Evolutionary conservation across 371 early-diverging fungal genomes (phyloP).

Genomic region (Syncephalastrum sp.): DNA sequence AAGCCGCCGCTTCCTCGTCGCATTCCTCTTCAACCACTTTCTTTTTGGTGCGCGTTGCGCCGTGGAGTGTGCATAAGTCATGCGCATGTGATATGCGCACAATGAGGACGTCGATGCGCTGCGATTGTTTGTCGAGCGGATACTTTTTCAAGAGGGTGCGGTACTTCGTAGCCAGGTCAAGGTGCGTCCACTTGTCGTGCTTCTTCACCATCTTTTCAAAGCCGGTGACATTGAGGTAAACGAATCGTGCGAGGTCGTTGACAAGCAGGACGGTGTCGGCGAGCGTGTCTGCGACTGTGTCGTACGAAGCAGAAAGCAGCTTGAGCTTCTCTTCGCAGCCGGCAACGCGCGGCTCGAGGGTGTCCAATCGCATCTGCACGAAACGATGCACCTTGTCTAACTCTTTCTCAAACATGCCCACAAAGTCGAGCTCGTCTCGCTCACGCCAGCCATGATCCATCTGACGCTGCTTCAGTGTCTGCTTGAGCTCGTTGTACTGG

Average conservation of each 20-base stretch:
- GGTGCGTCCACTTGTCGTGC: slow-evolving; percentile 90
- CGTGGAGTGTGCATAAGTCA: slow-evolving; percentile 30
- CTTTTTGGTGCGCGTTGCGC: slow-evolving; percentile 24
- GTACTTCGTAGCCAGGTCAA: slow-evolving; percentile 46
- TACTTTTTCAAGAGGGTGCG: slow-evolving; percentile 68
- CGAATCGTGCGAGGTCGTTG: slow-evolving; percentile 88
- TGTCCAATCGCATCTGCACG: slow-evolving; percentile 66
- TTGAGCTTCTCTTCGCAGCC: slow-evolving; percentile 56
- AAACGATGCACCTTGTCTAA: slow-evolving; percentile 84
- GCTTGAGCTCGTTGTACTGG: slow-evolving; percentile 36
- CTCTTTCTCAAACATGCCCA: slow-evolving; percentile 71
- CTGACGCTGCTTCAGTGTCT: slow-evolving; percentile 36
- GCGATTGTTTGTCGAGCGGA: slow-evolving; percentile 70
- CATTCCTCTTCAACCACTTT: slow-evolving; percentile 1
- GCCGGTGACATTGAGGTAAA: slow-evolving; percentile 91
- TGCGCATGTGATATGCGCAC: slow-evolving; percentile 68
- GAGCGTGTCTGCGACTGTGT: slow-evolving; percentile 66
- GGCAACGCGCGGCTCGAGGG: slow-evolving; percentile 64
- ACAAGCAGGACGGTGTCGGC: slow-evolving; percentile 77
- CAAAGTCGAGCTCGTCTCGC: slow-evolving; percentile 73
- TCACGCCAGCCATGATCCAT: slow-evolving; percentile 50
- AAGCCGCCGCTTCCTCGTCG: slow-evolving; percentile 32
- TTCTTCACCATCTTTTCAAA: slow-evolving; percentile 96
- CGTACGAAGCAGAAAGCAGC: slow-evolving; percentile 39
- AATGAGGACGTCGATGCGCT: slow-evolving; percentile 85